phyloP scores from a whole-genome alignment of 352 stramenopile genomes.

The Globisporangium barbulae region DNA sequence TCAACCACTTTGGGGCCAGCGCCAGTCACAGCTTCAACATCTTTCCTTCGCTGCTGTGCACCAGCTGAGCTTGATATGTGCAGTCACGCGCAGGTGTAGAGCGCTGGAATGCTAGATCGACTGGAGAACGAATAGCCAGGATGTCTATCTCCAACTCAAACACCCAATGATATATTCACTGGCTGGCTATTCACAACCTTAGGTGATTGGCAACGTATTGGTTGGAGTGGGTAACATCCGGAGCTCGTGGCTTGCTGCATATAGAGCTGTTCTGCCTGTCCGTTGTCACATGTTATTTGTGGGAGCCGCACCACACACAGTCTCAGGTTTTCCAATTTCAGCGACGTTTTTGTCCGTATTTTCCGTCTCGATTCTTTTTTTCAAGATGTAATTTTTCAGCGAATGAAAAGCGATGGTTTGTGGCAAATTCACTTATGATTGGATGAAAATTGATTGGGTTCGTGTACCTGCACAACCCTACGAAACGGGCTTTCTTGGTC shows the following conservation, averaged over 20 bases:
- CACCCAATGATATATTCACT: too few species aligned
- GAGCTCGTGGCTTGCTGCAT: too few species aligned
- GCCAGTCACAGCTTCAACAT: conserved; percentile 1
- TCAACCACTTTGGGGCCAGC: neutral
- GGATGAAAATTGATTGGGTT: neutral
- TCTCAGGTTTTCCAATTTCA: neutral
- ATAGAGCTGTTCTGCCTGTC: too few species aligned
- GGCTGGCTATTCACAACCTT: too few species aligned
- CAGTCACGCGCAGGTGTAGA: neutral
- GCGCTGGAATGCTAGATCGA: neutral
- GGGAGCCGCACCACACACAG: neutral
- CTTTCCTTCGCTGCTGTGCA: neutral
- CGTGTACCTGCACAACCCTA: neutral
- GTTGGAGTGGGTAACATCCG: too few species aligned
- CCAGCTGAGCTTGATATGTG: neutral
- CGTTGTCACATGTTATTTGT: neutral
- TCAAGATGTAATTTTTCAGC: neutral
- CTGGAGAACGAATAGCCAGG: too few species aligned
- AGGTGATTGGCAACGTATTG: too few species aligned
- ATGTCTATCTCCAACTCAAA: too few species aligned
- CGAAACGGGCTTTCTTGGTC: conserved; percentile 1
- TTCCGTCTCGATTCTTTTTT: neutral
- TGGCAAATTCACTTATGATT: neutral
- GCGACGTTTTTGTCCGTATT: neutral
- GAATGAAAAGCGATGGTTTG: neutral